Evolutionary conservation across 2,329 filamentous ascomycete genomes (phyloP).

Genomic region (Fusarium temperatum): DNA sequence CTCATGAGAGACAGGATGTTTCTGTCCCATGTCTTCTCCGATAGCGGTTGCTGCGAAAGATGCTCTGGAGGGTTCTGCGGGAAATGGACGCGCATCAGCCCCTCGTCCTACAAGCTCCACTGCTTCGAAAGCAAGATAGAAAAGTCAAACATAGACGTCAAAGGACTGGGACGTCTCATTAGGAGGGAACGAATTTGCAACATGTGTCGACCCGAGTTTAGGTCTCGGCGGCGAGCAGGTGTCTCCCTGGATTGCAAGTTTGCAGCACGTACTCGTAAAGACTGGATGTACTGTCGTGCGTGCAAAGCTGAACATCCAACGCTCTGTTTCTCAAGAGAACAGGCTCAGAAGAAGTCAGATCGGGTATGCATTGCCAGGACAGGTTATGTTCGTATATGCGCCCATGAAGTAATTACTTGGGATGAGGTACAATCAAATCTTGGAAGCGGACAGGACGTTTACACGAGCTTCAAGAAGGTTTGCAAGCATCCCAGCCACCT

Average conservation of each 20-base stretch:
- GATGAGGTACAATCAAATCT: neutral
- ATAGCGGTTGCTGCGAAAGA: neutral
- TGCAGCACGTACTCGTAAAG: fast-evolving
- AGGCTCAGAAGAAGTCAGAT: fast-evolving
- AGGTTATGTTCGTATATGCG: neutral
- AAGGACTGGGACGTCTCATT: fast-evolving
- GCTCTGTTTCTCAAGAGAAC: neutral
- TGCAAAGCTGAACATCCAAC: neutral
- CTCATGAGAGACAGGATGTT: neutral
- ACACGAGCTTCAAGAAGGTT: fast-evolving
- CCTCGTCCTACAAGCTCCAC: fast-evolving
- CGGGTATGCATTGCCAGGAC: neutral
- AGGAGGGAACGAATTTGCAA: neutral
- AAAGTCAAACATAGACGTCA: neutral
- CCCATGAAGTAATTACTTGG: neutral
- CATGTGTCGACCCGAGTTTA: neutral
- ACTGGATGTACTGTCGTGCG: neutral
- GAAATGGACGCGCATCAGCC: neutral
- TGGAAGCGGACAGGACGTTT: fast-evolving
- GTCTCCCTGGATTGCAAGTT: neutral
- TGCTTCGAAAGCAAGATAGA: neutral
- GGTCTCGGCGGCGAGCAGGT: neutral
- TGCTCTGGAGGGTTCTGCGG: neutral
- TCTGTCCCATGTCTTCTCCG: neutral
- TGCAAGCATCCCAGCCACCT: neutral